These are phyloP conservation scores for Sicyos edulis DNA, from an alignment of 306 rosid species.

Conservation along the genomic window DNA sequence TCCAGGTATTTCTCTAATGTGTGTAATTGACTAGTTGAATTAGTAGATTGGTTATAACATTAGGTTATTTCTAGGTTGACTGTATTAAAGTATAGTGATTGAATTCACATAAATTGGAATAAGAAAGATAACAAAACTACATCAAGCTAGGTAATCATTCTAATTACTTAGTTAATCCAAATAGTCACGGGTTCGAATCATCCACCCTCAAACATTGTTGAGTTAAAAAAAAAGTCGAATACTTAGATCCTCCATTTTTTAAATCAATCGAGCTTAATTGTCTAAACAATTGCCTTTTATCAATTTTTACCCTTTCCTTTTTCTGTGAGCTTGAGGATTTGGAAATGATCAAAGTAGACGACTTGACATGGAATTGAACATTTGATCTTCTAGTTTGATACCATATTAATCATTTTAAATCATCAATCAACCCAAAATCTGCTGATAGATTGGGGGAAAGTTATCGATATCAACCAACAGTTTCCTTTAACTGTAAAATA, in stretches of 20 bases:
- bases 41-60: neutral
- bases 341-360: too few species aligned
- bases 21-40: neutral
- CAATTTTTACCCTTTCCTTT: too few species aligned
- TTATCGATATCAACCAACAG: too few species aligned
- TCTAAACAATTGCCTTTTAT: neutral
- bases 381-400: too few species aligned
- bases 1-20: slow-evolving; percentile 50
- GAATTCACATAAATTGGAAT: neutral
- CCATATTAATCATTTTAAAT: too few species aligned
- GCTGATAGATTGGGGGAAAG: too few species aligned
- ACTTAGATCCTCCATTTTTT: too few species aligned
- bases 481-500: slow-evolving; percentile 16
- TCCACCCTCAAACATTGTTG: neutral
- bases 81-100: neutral
- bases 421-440: too few species aligned
- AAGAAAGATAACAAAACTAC: neutral
- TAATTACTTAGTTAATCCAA: neutral
- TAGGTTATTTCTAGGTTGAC: neutral
- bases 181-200: too few species aligned
- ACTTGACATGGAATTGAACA: too few species aligned
- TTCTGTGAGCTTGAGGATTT: too few species aligned
- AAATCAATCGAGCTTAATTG: neutral
- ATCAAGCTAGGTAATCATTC: neutral
- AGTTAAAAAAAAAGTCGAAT: too few species aligned